Evolutionary conservation across 2,329 filamentous ascomycete genomes (phyloP).

Genomic region (Penicillium sp.): DNA sequence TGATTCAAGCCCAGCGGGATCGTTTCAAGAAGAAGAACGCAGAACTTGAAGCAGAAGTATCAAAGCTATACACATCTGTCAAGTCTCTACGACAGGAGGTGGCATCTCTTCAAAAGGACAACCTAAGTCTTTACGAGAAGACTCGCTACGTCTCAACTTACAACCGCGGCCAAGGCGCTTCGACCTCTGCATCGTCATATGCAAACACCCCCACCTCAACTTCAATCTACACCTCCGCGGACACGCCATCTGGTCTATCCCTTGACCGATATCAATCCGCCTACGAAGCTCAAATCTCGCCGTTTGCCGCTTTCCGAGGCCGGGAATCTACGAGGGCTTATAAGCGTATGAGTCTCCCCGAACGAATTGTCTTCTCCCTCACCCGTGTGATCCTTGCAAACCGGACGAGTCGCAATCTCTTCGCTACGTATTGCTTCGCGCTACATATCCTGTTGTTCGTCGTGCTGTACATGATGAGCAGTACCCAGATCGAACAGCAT

Average conservation of each 20-base stretch:
- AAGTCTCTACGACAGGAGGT: constrained; percentile 89
- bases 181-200: constrained; percentile 63
- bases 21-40: constrained; percentile 96
- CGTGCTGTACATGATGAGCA: constrained; percentile 82
- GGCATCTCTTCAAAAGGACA: constrained; percentile 90
- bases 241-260: constrained; percentile 63
- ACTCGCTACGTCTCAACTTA: constrained; percentile 95
- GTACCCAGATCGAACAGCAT: constrained; percentile 65
- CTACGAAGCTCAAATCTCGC: constrained; percentile 93
- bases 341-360: constrained; percentile 88
- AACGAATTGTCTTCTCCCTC: constrained; percentile 85
- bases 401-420: constrained; percentile 86
- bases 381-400: constrained; percentile 90
- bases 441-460: constrained; percentile 86
- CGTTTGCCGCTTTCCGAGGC: constrained; percentile 94
- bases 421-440: constrained; percentile 86
- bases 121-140: constrained; percentile 95
- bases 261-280: constrained; percentile 86
- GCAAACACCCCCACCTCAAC: constrained; percentile 74
- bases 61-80: constrained; percentile 77
- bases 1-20: constrained; percentile 97
- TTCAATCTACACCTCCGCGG: constrained; percentile 63
- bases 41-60: constrained; percentile 86
- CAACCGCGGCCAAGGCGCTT: constrained; percentile 67
- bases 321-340: constrained; percentile 88